Evolutionary conservation across 2,329 filamentous ascomycete species (phyloP).

Genomic region (Diaporthe humulicola): DNA sequence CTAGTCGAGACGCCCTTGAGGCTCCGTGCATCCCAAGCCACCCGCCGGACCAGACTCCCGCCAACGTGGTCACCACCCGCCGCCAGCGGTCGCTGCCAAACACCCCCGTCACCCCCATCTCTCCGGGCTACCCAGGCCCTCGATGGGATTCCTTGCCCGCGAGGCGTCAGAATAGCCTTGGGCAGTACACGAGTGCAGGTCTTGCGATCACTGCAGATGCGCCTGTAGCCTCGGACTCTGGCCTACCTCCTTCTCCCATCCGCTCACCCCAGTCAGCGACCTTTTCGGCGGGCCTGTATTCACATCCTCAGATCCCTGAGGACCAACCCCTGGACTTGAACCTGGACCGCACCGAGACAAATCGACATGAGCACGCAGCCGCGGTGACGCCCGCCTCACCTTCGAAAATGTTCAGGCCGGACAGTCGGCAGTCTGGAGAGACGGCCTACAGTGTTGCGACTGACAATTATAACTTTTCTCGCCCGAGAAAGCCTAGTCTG

Average conservation of each 20-base stretch:
- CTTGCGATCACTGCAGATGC: slow-evolving; percentile 24
- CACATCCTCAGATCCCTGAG: slow-evolving; percentile 50
- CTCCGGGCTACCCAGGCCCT: slow-evolving; percentile 31
- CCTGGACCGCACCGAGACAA: slow-evolving; percentile 36
- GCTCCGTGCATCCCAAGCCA: slow-evolving; percentile 16
- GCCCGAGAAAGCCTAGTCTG: slow-evolving; percentile 68
- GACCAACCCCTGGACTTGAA: slow-evolving; percentile 40
- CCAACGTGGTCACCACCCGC: slow-evolving; percentile 35
- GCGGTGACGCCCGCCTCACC: slow-evolving; percentile 41
- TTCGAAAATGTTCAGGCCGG: slow-evolving; percentile 48
- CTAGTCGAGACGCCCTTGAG: not conserved
- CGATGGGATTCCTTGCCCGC: slow-evolving; percentile 35
- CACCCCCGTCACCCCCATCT: slow-evolving; percentile 34
- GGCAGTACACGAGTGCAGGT: not conserved
- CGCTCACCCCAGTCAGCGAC: slow-evolving; percentile 44
- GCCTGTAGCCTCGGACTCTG: slow-evolving; percentile 33
- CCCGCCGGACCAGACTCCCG: slow-evolving; percentile 21
- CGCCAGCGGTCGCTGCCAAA: slow-evolving; percentile 39
- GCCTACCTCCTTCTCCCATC: slow-evolving; percentile 40
- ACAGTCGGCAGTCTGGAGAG: slow-evolving; percentile 45
- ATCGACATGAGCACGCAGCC: slow-evolving; percentile 42
- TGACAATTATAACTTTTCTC: slow-evolving; percentile 69
- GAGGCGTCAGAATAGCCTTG: slow-evolving; percentile 26
- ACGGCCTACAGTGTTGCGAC: slow-evolving; percentile 48
- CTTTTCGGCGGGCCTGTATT: slow-evolving; percentile 48